A percentile compares a stretch with the other conserved stretches of the same genome.
phyloP scores from a whole-genome alignment of 2,329 filamentous ascomycete species.

The Dactylella cylindrospora region DNA sequence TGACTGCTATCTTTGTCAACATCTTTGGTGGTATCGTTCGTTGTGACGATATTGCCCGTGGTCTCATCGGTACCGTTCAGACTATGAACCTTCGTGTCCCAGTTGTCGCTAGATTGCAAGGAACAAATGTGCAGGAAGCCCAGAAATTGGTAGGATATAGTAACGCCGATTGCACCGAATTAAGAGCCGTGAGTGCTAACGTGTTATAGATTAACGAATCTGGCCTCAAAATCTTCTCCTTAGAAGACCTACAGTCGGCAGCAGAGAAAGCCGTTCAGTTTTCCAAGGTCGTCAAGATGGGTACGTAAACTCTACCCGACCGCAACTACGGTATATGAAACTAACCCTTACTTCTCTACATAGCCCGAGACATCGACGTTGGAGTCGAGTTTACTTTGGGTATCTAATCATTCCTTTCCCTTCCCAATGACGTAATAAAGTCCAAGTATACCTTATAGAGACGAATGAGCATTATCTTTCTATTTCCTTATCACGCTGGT shows the following conservation, averaged over 20 bases:
- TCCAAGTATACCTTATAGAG: too few relatives aligned
- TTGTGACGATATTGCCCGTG: conserved; percentile 95
- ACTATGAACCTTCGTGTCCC: conserved; percentile 94
- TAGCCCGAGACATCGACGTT: conserved; percentile 92
- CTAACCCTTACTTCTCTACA: conserved; percentile 49
- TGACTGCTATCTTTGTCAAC: conserved; percentile 99
- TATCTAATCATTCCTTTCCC: conserved; percentile 67
- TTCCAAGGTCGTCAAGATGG: conserved; percentile 98
- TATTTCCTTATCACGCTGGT: too few relatives aligned
- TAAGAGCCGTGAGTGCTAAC: conserved; percentile 16
- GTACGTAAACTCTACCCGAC: conserved; percentile 57
- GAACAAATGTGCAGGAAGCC: conserved; percentile 95
- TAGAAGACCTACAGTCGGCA: conserved; percentile 94
- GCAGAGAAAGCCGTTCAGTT: conserved; percentile 99
- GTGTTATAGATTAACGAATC: conserved; percentile 78
- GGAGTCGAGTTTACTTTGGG: conserved; percentile 92
- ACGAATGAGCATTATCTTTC: too few relatives aligned
- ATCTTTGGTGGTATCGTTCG: conserved; percentile 99
- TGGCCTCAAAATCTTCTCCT: conserved; percentile 98
- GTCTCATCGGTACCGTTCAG: conserved; percentile 91
- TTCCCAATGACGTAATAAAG: too few relatives aligned
- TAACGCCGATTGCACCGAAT: background rate
- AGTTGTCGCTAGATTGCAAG: conserved; percentile 94
- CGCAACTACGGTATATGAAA: conserved; percentile 2
- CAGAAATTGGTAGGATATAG: conserved; percentile 68